Base-by-base conservation (phyloP, 2,329 filamentous ascomycete species). In the Hypoxylon sp. region DNA sequence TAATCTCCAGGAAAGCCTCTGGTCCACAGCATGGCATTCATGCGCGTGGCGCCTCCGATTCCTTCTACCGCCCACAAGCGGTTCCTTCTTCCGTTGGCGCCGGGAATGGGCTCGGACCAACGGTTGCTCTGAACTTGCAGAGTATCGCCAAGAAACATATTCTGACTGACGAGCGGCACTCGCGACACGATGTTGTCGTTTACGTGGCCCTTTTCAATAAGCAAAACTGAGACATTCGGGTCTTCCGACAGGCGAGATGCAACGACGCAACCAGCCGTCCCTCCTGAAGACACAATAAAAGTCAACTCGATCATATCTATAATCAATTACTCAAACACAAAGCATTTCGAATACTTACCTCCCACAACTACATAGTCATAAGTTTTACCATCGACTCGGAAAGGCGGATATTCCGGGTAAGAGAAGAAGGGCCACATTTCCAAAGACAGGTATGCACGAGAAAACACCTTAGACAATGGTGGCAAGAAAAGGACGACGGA, bases 241-340 rank as follows among this genome's bases (percentile, higher is more conserved):
- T 72, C 67, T 46, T 75, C 71, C 9, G 67, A 71, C 1, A 80
- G 67, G 26, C 76, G 71, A 15, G 73, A 73, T 3, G 76, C 77
- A 38, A 79, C 51, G 2, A 75, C 73, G 62, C 75, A 76, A 19
- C 76, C 77, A 20, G 76, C 74, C 2, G 76, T 78, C 15, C 77
- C 77, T 29, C 75, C 68, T 37, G 11, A 16, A 20, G n/a, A 16
- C 31, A 11, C 8, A 8, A 19, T n/a, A n/a, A n/a, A n/a, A n/a
- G n/a, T n/a, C n/a, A n/a, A n/a, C n/a, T n/a, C n/a, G n/a, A n/a
- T n/a, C n/a, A n/a, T n/a, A n/a, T n/a, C n/a, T n/a, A n/a, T n/a
- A n/a, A n/a, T n/a, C n/a, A 34, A n/a, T 34, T 9, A 34, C 15
- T 17, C 12, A 6, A 25, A 25, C 21, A 5, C 21, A 25, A 25